Conservation (phyloP, 2,329 filamentous ascomycete genomes). For the Fusarium staphyleae region DNA sequence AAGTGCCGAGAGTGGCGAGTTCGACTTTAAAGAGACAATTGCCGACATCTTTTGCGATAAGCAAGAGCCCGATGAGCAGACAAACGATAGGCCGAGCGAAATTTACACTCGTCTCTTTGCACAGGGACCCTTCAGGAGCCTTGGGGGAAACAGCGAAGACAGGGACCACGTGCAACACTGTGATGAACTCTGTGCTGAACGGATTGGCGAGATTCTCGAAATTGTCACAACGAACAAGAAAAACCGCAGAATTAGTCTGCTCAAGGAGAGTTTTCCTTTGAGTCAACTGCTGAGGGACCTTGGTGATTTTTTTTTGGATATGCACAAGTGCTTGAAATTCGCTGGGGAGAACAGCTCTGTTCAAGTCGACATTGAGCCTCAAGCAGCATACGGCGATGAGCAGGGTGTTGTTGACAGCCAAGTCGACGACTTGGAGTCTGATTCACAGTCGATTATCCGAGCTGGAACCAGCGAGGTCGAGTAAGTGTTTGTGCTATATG, state of each 20-base stretch:
- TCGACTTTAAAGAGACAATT: slow-evolving; percentile 31
- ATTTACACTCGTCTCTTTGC: slow-evolving; percentile 19
- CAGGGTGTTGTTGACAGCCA: slow-evolving; percentile 29
- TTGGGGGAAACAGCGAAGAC: slow-evolving; percentile 24
- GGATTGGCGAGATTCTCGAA: slow-evolving; percentile 30
- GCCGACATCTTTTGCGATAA: slow-evolving; percentile 44
- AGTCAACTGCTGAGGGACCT: slow-evolving; percentile 29
- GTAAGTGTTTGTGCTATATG: slow-evolving; percentile 12
- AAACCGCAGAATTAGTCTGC: slow-evolving; percentile 9
- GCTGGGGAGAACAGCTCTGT: neutral
- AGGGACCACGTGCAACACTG: slow-evolving; percentile 2
- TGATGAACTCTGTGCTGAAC: slow-evolving; percentile 34
- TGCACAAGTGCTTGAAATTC: slow-evolving; percentile 18
- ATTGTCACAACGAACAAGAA: slow-evolving; percentile 18
- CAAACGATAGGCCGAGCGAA: neutral
- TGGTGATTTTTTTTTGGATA: slow-evolving; percentile 24
- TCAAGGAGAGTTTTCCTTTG: slow-evolving; percentile 31
- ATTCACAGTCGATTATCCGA: slow-evolving; percentile 40
- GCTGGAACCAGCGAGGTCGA: slow-evolving; percentile 19
- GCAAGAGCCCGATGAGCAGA: neutral
- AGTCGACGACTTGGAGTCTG: slow-evolving; percentile 26
- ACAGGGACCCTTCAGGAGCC: slow-evolving; percentile 38
- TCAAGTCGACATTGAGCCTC: neutral
- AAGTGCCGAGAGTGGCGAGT: slow-evolving; percentile 5
- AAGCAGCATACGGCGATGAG: slow-evolving; percentile 1